Evolutionary conservation across 2,329 filamentous ascomycete genomes (phyloP), one percentile per base, ranked within the genome.

Genomic region (Fusarium praegraminearum): DNA sequence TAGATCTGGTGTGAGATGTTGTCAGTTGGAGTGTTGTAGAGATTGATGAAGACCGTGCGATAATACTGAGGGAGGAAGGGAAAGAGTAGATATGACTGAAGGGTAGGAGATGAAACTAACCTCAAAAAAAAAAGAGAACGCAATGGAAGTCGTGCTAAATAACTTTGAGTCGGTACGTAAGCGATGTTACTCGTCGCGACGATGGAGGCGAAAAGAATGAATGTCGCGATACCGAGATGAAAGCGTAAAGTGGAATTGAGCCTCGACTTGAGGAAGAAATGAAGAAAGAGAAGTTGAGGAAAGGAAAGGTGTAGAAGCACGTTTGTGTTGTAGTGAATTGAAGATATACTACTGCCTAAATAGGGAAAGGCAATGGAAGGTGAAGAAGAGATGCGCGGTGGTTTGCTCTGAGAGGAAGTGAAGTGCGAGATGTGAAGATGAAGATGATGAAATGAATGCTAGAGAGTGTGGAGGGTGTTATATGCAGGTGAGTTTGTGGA

Each of bases 381-480:
- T 55, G 53, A 60, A 33, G 38, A 50, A 67, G 41, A 38, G 36
- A 33, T 40, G 22, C 28, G 40, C 47, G 24, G 24, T 24, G 16
- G 20, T 32, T 36, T 49, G 43, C 33, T 20, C 24, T 9, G 45
- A 35, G 22, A 52, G 15, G 24, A 30, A 30, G 28, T 26, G 24
- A 36, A 40, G 12, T 45, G 55, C 47, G 22, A 24, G 24, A 43
- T 47, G 54, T 56, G 43, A 58, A 70, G 52, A 36, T n/a, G 35
- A 55, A 33, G 36, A 53, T 38, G 55, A 53, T 59, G 41, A 52
- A 30, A 60, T 54, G 26, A 59, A 47, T 38, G 56, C 28, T 43
- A 47, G 60, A 62, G 56, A 56, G 54, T 45, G 62, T 30, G n/a
- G 44, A 22, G 36, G 41, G 30, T 26, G 15, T 33, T 36, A 22